These are phyloP conservation scores for Kandelia obovata DNA, from an alignment of 345 rosid species.

Conservation along the genomic window DNA sequence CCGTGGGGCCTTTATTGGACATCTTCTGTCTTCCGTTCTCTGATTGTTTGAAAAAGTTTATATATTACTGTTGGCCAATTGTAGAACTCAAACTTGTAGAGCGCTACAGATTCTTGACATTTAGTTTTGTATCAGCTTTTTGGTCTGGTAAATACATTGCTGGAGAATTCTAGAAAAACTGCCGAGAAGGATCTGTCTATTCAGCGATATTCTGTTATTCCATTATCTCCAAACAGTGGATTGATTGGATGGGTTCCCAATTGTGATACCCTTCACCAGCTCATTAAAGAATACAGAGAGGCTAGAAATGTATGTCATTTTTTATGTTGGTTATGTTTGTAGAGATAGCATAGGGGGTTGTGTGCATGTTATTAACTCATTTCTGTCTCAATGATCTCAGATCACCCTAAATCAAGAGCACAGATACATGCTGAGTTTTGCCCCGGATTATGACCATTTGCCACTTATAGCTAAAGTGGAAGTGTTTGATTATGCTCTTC, in stretches of 20 bases:
- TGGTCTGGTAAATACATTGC: conserved; percentile 87
- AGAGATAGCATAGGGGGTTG: neutral
- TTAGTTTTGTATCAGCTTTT: conserved; percentile 61
- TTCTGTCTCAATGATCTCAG: conserved; percentile 45
- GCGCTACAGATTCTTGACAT: neutral
- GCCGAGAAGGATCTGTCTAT: conserved; percentile 86
- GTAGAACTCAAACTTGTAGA: neutral
- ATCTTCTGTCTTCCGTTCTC: neutral
- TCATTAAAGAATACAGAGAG: conserved; percentile 91
- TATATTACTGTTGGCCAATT: neutral
- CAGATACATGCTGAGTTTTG: conserved; percentile 83
- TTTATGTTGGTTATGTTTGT: neutral
- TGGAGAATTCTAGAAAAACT: conserved; percentile 85
- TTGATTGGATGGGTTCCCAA: conserved; percentile 96
- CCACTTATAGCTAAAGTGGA: conserved; percentile 92
- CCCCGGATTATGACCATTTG: conserved; percentile 88
- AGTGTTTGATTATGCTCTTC: conserved; percentile 84
- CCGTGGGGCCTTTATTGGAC: neutral
- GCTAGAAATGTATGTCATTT: conserved; percentile 60
- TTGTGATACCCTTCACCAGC: conserved; percentile 92
- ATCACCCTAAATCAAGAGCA: conserved; percentile 89
- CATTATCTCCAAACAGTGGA: conserved; percentile 92
- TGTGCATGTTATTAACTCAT: neutral
- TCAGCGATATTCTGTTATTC: conserved; percentile 86
- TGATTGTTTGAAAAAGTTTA: neutral